These are phyloP conservation scores for Macadamia tetraphylla DNA, from an alignment of 164 flowering plant species.

Conservation along the genomic window DNA sequence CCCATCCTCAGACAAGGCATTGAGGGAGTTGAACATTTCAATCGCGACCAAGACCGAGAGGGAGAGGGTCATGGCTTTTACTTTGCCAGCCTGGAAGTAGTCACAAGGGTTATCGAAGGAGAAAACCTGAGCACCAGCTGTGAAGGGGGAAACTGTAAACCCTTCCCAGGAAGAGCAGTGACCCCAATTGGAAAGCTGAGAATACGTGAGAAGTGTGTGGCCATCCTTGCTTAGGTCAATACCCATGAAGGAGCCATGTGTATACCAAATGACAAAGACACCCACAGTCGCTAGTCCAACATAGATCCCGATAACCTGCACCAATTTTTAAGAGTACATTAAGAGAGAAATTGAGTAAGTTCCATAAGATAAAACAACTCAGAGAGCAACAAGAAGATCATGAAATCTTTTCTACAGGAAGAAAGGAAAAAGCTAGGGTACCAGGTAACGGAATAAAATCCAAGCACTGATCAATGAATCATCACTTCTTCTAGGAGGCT, in stretches of 20 bases:
- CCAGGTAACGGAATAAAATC: conserved; percentile 89
- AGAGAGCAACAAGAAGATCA: neutral
- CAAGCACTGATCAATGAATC: conserved; percentile 82
- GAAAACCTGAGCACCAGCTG: conserved; percentile 55
- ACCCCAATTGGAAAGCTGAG: conserved; percentile 77
- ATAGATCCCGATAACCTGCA: conserved; percentile 78
- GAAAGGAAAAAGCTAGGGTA: conserved; percentile 13
- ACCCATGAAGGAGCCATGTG: conserved; percentile 65
- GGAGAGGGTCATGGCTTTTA: conserved; percentile 79
- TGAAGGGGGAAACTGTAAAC: conserved; percentile 62
- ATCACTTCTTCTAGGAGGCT: conserved; percentile 82
- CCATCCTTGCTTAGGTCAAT: conserved; percentile 75
- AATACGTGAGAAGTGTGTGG: conserved; percentile 64
- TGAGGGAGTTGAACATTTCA: conserved; percentile 89
- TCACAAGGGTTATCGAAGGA: conserved; percentile 71
- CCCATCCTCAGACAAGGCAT: conserved; percentile 76
- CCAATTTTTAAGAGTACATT: too few relatives aligned
- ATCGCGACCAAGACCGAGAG: conserved; percentile 83
- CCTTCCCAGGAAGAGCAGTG: conserved; percentile 68
- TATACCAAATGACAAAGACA: conserved; percentile 78
- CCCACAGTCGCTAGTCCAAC: conserved; percentile 91
- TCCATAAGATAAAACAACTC: neutral
- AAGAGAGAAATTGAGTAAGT: neutral
- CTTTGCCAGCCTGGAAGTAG: conserved; percentile 71
- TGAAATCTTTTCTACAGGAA: neutral